A percentile compares a stretch with the other conserved stretches of the same genome.
These are phyloP conservation scores for Brassica rapa DNA, from an alignment of 345 rosid genomes.

Conservation along the genomic window DNA sequence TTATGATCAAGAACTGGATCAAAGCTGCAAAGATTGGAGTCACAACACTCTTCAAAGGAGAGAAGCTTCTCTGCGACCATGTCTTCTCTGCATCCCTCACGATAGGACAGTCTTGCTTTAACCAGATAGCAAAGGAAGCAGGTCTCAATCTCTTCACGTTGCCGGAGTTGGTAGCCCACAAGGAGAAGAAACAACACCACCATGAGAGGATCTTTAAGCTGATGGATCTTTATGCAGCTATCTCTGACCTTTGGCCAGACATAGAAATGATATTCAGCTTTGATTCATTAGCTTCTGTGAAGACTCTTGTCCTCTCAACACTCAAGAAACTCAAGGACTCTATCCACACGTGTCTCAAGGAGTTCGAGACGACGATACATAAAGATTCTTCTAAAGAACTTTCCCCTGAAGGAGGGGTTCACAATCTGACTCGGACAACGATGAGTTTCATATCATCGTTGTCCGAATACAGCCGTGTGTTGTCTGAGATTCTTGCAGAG, in stretches of 20 bases:
- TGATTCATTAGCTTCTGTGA: conserved; percentile 57
- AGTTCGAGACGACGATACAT: conserved; percentile 52
- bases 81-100: conserved; percentile 58
- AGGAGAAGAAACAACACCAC: conserved; percentile 40
- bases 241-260: conserved; percentile 62
- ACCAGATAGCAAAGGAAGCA: conserved; percentile 61
- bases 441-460: conserved; percentile 70
- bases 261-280: conserved; percentile 59
- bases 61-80: conserved; percentile 63
- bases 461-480: conserved; percentile 49
- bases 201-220: conserved; percentile 55
- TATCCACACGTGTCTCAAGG: conserved; percentile 38
- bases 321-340: conserved; percentile 55
- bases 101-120: conserved; percentile 63
- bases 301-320: conserved; percentile 51
- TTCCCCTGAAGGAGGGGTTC: conserved; percentile 63
- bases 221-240: conserved; percentile 64
- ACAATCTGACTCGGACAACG: conserved; percentile 55
- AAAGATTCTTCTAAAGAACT: conserved; percentile 52
- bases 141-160: conserved; percentile 61
- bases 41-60: conserved; percentile 60
- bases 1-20: conserved; percentile 66
- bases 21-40: conserved; percentile 61
- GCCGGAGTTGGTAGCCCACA: conserved; percentile 53
- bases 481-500: conserved; percentile 58